Evolutionary conservation across 176 grass and related monocot genomes (phyloP), one percentile per base, ranked within the genome.

Genomic region (Elaeis guineensis): DNA sequence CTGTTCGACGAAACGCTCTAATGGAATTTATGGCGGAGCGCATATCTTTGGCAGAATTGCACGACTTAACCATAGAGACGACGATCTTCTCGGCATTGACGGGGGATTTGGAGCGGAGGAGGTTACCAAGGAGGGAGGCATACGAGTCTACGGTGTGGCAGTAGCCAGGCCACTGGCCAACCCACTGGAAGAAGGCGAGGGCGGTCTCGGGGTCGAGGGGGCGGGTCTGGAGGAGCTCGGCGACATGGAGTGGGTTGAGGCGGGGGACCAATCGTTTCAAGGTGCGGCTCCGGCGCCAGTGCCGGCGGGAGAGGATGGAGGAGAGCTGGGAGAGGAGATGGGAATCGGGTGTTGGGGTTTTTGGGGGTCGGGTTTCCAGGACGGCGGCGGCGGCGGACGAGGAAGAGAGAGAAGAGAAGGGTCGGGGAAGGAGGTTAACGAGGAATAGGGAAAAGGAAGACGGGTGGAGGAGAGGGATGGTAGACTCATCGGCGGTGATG

Each of bases 141-240:
- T 72, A 62, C 14, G 49, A 63, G 2, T 51, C 49, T 5, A 72
- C 22, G 25, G 19, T 53, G 70, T 72, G 50, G 58, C 24, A 11
- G 50, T 62, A 72, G 15, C 70, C 70, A 16, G 70, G 69, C 23
- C 7, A n/a, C 48, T 17, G 23, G 49, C 48, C 58, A 21, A 52
- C 26, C 69, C 69, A 72, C 12, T 52, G 23, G 49, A 72, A 72
- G 69, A 72, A 72, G 14, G 58, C 25, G 18, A 72, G 50, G 25
- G 57, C 57, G 2, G 49, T 17, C 11, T 52, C 23, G 18, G 58
- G 21, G 59, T 72, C 69, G 44, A 39, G 18, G 18, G 50, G 20
- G 50, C 25, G n/a, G 22, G 21, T 16, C 5, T 3, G 69, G 11
- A 72, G 58, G 19, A 72, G 50, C 17, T 52, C 23, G 58, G 58